These are phyloP conservation scores for Ophiostoma montium DNA, from an alignment of 2,329 filamentous ascomycete genomes.

Conservation along the genomic window DNA sequence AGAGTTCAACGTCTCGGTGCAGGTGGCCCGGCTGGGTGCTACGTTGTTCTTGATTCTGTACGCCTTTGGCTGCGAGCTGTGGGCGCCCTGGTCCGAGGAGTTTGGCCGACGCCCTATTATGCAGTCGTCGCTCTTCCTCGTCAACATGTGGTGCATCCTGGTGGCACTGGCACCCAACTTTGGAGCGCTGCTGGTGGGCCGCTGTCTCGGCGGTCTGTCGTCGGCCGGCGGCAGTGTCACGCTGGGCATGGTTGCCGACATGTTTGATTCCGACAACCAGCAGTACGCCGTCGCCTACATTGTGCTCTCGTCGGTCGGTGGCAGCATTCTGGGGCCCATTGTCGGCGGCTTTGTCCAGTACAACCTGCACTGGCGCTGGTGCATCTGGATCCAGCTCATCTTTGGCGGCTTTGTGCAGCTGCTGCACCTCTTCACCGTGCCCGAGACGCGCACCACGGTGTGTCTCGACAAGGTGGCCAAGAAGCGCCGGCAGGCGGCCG, in stretches of 20 bases:
- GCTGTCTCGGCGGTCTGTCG: conserved; percentile 54
- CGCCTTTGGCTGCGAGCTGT: conserved; percentile 75
- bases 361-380: conserved; percentile 51
- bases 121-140: conserved; percentile 57
- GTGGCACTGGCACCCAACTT: conserved; percentile 64
- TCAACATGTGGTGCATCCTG: conserved; percentile 64
- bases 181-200: conserved; percentile 53
- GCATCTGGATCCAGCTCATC: conserved; percentile 74
- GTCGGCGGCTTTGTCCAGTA: conserved; percentile 64
- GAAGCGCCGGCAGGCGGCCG: conserved; percentile 48
- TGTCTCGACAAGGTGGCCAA: conserved; percentile 71
- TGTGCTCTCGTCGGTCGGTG: conserved; percentile 67
- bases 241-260: conserved; percentile 59
- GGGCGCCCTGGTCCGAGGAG: conserved; percentile 81
- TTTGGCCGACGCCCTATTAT: conserved; percentile 64
- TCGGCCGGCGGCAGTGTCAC: conserved; percentile 62
- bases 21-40: conserved; percentile 58
- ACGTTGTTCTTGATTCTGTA: conserved; percentile 69
- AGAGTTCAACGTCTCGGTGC: conserved; percentile 53
- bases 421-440: conserved; percentile 54
- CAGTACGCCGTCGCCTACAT: conserved; percentile 65
- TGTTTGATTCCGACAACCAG: conserved; percentile 56
- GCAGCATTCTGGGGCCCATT: conserved; percentile 62
- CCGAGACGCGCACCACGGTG: conserved; percentile 63
- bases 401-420: conserved; percentile 56